Conservation (phyloP, 345 rosid genomes). For the Eucalyptus regnans region DNA sequence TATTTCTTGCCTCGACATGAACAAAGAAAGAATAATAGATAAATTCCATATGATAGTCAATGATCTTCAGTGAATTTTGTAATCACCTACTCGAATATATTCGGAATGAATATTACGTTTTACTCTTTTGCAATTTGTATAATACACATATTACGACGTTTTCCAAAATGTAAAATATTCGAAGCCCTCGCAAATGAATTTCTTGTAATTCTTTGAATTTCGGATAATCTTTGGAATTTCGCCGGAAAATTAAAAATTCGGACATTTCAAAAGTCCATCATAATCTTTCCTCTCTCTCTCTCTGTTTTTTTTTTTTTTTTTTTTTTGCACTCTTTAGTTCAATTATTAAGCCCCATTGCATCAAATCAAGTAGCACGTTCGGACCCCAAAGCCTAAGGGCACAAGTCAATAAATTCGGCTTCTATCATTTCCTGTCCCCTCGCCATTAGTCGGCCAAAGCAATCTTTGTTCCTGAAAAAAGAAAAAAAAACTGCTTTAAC, state of each 20-base stretch:
- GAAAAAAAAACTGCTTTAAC: background rate
- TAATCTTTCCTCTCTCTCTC: background rate
- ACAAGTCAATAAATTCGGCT: background rate
- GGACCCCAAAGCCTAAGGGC: background rate
- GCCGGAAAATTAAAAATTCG: background rate
- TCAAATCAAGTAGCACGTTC: background rate
- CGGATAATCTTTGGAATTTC: background rate
- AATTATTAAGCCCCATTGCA: background rate
- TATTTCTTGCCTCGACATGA: background rate
- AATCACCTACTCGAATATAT: background rate
- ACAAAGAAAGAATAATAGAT: background rate
- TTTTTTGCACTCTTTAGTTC: background rate
- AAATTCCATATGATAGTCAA: fast-evolving
- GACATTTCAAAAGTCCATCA: background rate
- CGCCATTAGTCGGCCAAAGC: background rate
- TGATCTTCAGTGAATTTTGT: background rate
- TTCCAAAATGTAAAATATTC: background rate
- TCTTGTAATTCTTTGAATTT: background rate
- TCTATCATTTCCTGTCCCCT: background rate
- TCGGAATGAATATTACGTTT: background rate
- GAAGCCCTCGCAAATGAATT: background rate
- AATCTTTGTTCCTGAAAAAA: background rate
- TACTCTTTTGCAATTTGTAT: fast-evolving
- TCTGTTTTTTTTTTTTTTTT: too few species aligned
- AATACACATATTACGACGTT: background rate